These are phyloP conservation scores for Chrysoporthe austroafricana DNA, from an alignment of 2,329 filamentous ascomycete species.

Conservation along the genomic window DNA sequence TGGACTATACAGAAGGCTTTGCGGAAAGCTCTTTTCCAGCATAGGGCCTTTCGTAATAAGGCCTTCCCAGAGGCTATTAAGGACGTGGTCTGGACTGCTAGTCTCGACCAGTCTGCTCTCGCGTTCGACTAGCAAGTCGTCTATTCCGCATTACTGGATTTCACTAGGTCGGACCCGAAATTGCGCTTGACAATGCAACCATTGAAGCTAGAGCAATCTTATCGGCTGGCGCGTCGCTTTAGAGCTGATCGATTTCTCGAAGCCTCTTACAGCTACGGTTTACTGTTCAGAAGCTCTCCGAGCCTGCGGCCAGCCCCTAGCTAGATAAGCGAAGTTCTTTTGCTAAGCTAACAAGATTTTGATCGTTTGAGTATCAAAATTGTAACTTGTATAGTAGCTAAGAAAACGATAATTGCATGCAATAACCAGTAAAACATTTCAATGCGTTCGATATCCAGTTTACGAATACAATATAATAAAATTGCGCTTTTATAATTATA, in stretches of 20 bases:
- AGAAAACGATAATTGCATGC: no score
- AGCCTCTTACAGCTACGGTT: no score
- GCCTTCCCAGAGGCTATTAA: slow-evolving; percentile 51
- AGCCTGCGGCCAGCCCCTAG: no score
- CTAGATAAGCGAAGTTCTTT: no score
- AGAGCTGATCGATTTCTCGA: slow-evolving; percentile 64
- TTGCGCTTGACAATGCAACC: slow-evolving; percentile 52
- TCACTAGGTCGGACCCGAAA: slow-evolving; percentile 44
- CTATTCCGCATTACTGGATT: slow-evolving; percentile 48
- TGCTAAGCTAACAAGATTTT: no score
- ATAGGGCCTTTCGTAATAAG: slow-evolving; percentile 48
- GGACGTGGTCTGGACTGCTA: slow-evolving; percentile 50
- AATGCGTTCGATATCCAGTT: no score
- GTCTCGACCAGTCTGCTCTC: slow-evolving; percentile 41
- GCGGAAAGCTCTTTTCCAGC: slow-evolving; percentile 44
- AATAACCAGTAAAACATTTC: no score
- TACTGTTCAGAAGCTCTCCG: no score
- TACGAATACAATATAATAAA: no score
- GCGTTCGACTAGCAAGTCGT: slow-evolving; percentile 39
- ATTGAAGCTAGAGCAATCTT: slow-evolving; percentile 51
- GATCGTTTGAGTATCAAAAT: no score
- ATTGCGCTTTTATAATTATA: no score
- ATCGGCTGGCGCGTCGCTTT: slow-evolving; percentile 59
- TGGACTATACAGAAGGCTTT: slow-evolving; percentile 52
- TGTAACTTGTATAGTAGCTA: no score